Conservation (phyloP, 495 filamentous ascomycete species). For the Xylaria curta region DNA sequence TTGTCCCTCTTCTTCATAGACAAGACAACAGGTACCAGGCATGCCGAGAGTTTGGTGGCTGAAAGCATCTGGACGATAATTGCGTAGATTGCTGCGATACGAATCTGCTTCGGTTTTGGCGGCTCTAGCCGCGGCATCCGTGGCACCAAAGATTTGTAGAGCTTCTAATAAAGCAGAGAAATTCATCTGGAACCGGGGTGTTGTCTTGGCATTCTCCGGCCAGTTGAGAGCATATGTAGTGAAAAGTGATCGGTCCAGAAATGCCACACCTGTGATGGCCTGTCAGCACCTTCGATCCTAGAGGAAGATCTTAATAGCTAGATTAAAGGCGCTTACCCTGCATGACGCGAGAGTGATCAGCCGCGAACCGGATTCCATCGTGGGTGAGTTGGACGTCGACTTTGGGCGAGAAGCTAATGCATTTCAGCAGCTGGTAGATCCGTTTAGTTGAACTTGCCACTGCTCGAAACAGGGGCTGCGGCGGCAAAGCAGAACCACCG, state of each 20-base stretch:
- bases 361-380: constrained; percentile 84
- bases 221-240: constrained; percentile 71
- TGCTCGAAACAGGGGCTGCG: constrained; percentile 72
- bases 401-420: constrained; percentile 80
- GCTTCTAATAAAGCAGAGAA: constrained; percentile 89
- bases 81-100: constrained; percentile 60
- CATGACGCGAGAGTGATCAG: constrained; percentile 83
- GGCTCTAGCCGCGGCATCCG: constrained; percentile 64
- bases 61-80: constrained; percentile 71
- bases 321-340: constrained; percentile 62
- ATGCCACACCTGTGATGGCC: constrained; percentile 69
- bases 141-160: constrained; percentile 88
- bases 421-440: constrained; percentile 87
- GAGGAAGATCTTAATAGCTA: neutral
- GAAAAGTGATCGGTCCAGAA: constrained; percentile 86
- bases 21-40: constrained; percentile 79
- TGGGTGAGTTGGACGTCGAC: constrained; percentile 82
- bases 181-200: constrained; percentile 77
- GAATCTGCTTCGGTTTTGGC: constrained; percentile 58
- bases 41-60: constrained; percentile 76
- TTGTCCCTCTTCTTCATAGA: constrained; percentile 72
- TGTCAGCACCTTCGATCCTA: constrained; percentile 14
- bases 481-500: constrained; percentile 22
- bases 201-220: constrained; percentile 46
- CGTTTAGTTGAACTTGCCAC: constrained; percentile 87